These are phyloP conservation scores for Tetracladium maxilliforme DNA, from an alignment of 2,329 filamentous ascomycete species.

Conservation along the genomic window DNA sequence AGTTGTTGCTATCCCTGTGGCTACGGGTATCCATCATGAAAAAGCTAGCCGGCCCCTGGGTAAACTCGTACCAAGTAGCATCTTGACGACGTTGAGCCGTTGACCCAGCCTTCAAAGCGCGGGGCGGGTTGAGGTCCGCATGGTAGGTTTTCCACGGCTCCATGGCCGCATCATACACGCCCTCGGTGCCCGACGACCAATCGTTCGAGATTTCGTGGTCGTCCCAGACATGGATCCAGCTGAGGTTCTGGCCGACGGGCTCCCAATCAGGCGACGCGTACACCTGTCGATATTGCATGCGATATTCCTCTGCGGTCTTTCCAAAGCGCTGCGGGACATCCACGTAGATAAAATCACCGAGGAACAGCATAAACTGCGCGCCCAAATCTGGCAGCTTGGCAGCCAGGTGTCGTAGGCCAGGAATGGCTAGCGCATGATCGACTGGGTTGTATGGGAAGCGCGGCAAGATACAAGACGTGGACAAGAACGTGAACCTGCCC, in stretches of 20 bases:
- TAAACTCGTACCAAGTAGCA: slow-evolving; percentile 79
- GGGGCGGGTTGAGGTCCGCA: slow-evolving; percentile 67
- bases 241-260: slow-evolving; percentile 59
- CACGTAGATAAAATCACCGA: slow-evolving; percentile 81
- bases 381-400: slow-evolving; percentile 56
- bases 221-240: slow-evolving; percentile 94
- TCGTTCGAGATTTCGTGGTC: slow-evolving; percentile 96
- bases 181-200: slow-evolving; percentile 71
- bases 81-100: slow-evolving; percentile 23
- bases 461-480: slow-evolving; percentile 84
- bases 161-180: slow-evolving; percentile 63
- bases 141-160: slow-evolving; percentile 76
- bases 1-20: slow-evolving; percentile 56
- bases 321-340: slow-evolving; percentile 79
- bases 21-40: slow-evolving; percentile 89
- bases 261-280: slow-evolving; percentile 92
- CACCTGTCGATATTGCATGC: slow-evolving; percentile 86
- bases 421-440: slow-evolving; percentile 70
- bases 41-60: slow-evolving; percentile 80
- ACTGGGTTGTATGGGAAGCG: slow-evolving; percentile 79
- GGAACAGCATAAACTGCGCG: slow-evolving; percentile 67
- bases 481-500: slow-evolving; percentile 75
- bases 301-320: slow-evolving; percentile 58
- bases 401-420: slow-evolving; percentile 65
- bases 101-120: slow-evolving; percentile 32